Evolutionary conservation across 805 yeast species (phyloP).

Genomic region (Nematodospora valgi): DNA sequence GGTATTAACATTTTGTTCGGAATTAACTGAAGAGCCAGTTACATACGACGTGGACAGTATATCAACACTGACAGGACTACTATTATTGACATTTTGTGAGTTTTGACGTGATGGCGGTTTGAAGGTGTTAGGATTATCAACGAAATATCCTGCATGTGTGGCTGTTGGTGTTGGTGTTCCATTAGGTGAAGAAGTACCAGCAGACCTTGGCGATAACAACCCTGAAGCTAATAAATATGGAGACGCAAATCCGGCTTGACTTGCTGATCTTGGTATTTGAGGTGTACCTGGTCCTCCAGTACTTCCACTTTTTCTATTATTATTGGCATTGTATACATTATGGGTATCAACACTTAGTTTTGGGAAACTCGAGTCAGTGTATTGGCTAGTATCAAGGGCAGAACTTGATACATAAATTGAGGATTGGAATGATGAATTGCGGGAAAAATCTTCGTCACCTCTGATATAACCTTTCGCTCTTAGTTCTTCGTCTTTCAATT

Average conservation of each 20-base stretch:
- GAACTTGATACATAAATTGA: conserved; percentile 1
- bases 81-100: conserved; percentile 11
- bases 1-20: too few species aligned
- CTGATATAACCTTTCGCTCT: conserved; percentile 39
- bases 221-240: conserved; percentile 70
- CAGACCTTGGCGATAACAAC: conserved; percentile 37
- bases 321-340: background rate
- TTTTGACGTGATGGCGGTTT: conserved; percentile 4
- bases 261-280: conserved; percentile 4
- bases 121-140: conserved; percentile 3
- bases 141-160: conserved; percentile 12
- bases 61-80: too few species aligned
- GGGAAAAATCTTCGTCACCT: conserved; percentile 19
- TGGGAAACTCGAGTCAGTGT: background rate
- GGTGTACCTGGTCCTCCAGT: conserved; percentile 16
- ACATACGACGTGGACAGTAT: too few species aligned
- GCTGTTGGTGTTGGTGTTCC: conserved; percentile 4
- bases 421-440: conserved; percentile 3
- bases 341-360: conserved; percentile 8
- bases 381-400: background rate
- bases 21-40: too few species aligned
- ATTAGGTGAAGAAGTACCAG: conserved; percentile 6
- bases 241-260: conserved; percentile 43
- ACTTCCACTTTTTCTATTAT: conserved; percentile 1
- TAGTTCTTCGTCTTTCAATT: conserved; percentile 48